Conservation (phyloP, 306 rosid genomes). For the Malus sylvestris region DNA sequence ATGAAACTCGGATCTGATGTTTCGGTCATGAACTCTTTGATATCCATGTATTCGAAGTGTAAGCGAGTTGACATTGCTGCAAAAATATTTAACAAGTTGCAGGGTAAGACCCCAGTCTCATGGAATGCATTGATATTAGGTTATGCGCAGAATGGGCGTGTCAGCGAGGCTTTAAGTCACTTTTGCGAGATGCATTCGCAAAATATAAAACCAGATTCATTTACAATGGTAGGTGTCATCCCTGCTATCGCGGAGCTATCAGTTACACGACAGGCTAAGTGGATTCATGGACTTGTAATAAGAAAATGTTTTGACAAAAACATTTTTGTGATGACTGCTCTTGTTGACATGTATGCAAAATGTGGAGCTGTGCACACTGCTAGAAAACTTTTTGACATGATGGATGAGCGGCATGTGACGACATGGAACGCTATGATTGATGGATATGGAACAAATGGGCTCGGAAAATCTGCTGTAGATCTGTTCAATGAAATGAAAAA, state of each 20-base stretch:
- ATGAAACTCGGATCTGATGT: conserved; percentile 41
- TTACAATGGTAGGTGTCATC: conserved; percentile 75
- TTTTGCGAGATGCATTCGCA: conserved; percentile 62
- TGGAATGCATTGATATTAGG: conserved; percentile 97
- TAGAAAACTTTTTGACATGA: conserved; percentile 60
- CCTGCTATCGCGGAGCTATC: conserved; percentile 83
- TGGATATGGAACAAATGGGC: conserved; percentile 88
- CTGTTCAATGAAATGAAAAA: conserved; percentile 59
- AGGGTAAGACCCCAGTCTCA: conserved; percentile 55
- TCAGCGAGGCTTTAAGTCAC: conserved; percentile 51
- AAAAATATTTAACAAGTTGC: conserved; percentile 43
- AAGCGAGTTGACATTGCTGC: conserved; percentile 69
- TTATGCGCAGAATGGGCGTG: conserved; percentile 67
- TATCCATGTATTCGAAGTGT: conserved; percentile 90
- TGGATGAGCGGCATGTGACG: conserved; percentile 73
- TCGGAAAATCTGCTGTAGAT: conserved; percentile 52
- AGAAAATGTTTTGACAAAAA: conserved; percentile 61
- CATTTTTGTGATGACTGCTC: conserved; percentile 71
- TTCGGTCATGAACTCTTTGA: conserved; percentile 74
- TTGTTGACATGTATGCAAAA: conserved; percentile 76
- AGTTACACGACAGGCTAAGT: conserved; percentile 72
- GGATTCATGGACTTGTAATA: conserved; percentile 83
- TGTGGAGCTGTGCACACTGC: conserved; percentile 70
- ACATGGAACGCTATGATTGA: conserved; percentile 95
- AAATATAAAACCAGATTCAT: conserved; percentile 62